Evolutionary conservation across 345 rosid species (phyloP), one percentile per base, ranked within the genome.

Genomic region (Rhizophora apiculata): DNA sequence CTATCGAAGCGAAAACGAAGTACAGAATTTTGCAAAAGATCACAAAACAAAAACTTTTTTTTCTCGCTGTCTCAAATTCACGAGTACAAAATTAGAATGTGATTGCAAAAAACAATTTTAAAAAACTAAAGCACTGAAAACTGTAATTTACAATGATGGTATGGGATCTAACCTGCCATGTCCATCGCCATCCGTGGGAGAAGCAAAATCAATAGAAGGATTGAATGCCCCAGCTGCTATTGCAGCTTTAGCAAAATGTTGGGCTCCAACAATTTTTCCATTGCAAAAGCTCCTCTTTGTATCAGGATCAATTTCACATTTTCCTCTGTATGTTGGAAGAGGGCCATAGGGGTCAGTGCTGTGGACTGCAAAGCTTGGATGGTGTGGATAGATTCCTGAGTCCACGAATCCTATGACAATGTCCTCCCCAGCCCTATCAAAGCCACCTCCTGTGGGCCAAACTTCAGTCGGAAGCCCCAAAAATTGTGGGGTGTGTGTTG

Each of bases 381-480:
- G 99, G 70, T 78, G 96, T 2, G 96, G 92, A 84, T 81, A 90
- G 60, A 95, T 92, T 74, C 99, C 99, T 0, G 99, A 95, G 83
- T 95, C 99, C 6, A 95, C 84, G 73, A 95, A 92, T 67, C 98
- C 99, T 63, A 95, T 95, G 37, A 95, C 90, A 71, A 95, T 87
- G 73, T 89, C 88, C 78, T 95, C 99, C 69, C 99, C 99, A 13
- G 98, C 99, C 84, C 86, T 82, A 46, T 85, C 99, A 67, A 85
- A 91, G 70, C 99, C 99, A 68, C 99, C 99, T 61, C 98, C 99
- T 1, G 98, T 88, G 10, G 99, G 99, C 99, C 99, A 95, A 34
- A 95, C 99, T 73, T 91, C 97, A 27, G 97, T 92, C 27, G 99
- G 99, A 60, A 95, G 89, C 68, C 99, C 99, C 81, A 92, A 76